These are phyloP conservation scores for Ananas comosus DNA, from an alignment of 176 grass and related monocot genomes.

Conservation along the genomic window DNA sequence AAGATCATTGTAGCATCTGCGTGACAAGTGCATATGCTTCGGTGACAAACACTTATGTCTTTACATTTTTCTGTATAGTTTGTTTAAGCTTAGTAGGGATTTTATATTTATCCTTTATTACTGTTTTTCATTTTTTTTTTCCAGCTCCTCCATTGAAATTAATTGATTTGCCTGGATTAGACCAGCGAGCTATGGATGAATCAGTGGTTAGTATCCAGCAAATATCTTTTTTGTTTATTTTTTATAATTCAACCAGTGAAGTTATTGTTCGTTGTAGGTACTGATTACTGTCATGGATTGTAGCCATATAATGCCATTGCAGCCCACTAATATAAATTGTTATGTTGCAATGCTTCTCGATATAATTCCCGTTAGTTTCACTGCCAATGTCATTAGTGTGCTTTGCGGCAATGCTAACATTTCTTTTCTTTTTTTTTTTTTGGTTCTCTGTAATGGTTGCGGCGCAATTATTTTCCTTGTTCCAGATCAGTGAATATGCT, in stretches of 20 bases:
- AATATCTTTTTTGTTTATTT: neutral
- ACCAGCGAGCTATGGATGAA: constrained; percentile 86
- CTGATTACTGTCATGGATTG: neutral
- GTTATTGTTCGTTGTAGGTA: neutral
- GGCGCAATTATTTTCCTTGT: neutral
- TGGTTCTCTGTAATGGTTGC: neutral
- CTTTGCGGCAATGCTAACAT: neutral
- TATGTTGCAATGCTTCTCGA: too few relatives aligned
- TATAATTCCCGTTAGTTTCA: too few relatives aligned
- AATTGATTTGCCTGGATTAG: constrained; percentile 93
- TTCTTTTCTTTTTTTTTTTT: constrained; percentile 4
- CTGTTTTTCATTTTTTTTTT: constrained; percentile 2
- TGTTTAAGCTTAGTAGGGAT: neutral
- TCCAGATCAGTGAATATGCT: constrained; percentile 83
- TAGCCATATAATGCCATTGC: neutral
- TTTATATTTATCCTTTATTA: constrained; percentile 12
- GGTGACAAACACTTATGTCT: neutral
- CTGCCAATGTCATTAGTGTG: too few relatives aligned
- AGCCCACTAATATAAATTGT: neutral
- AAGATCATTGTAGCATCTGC: too few relatives aligned
- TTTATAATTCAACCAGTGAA: neutral
- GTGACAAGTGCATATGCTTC: too few relatives aligned
- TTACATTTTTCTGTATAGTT: constrained; percentile 6
- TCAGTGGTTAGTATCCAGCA: constrained; percentile 44
- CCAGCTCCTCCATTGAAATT: constrained; percentile 94